A percentile compares a stretch with the other conserved stretches of the same genome.
These are phyloP conservation scores for Parastagonospora avenae DNA, from an alignment of 2,329 filamentous ascomycete species.

Conservation along the genomic window DNA sequence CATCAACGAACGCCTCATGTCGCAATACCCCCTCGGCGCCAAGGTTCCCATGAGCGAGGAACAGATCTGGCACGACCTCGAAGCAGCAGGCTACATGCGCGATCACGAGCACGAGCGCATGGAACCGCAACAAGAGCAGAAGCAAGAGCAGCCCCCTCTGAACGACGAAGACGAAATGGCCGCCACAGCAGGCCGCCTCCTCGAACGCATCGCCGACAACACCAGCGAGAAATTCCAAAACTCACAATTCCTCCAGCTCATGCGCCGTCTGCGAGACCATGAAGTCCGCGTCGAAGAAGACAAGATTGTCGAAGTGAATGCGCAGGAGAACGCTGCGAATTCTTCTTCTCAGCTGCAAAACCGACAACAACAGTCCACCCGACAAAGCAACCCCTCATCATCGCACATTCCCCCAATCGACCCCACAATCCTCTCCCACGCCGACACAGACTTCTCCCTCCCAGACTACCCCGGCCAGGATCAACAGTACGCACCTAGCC, in stretches of 20 bases:
- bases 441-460: constrained; percentile 36
- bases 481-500: constrained; percentile 16
- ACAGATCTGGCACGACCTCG: constrained; percentile 36
- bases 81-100: constrained; percentile 36
- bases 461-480: constrained; percentile 29
- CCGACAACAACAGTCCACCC: background rate
- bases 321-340: constrained; percentile 1
- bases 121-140: constrained; percentile 34
- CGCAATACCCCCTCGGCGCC: constrained; percentile 36
- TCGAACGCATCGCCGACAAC: constrained; percentile 71
- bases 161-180: constrained; percentile 70
- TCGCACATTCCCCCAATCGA: constrained; percentile 33
- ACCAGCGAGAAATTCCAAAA: constrained; percentile 76
- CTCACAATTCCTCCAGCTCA: constrained; percentile 76
- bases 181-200: constrained; percentile 70
- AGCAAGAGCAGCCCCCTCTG: constrained; percentile 28
- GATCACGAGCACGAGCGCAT: constrained; percentile 20
- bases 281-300: constrained; percentile 76
- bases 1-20: constrained; percentile 45
- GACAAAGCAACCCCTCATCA: background rate
- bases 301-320: constrained; percentile 63
- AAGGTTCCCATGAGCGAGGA: constrained; percentile 27
- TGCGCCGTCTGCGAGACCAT: constrained; percentile 74
- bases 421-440: constrained; percentile 34
- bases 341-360: no score